These are phyloP conservation scores for Rhododendron ferrugineum DNA, from an alignment of 148 eudicot species.

Conservation along the genomic window DNA sequence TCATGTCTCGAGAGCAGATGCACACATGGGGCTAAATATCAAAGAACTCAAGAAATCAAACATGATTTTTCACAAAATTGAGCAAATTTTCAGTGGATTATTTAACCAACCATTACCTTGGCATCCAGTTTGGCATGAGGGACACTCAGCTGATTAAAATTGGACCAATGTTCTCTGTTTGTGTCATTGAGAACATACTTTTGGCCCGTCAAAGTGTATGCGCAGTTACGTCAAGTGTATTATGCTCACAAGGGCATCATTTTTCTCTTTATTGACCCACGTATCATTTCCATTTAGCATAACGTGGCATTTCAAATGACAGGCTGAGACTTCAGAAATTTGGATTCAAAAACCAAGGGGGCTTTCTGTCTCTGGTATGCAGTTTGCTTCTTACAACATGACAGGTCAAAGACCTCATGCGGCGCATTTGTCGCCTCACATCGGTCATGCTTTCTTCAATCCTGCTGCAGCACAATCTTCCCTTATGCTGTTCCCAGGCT, in stretches of 20 bases:
- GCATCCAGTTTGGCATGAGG: neutral
- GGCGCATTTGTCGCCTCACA: slow-evolving; percentile 63
- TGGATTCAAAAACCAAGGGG: slow-evolving; percentile 75
- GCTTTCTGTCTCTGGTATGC: slow-evolving; percentile 40
- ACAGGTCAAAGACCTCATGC: slow-evolving; percentile 73
- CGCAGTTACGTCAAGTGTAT: neutral
- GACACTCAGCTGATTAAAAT: neutral
- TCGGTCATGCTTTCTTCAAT: slow-evolving; percentile 62
- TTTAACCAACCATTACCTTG: neutral
- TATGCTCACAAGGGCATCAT: neutral
- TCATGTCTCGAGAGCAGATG: neutral
- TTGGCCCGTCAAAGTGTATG: neutral
- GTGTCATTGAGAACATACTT: neutral
- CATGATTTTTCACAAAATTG: neutral
- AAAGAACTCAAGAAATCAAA: neutral
- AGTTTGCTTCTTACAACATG: slow-evolving; percentile 67
- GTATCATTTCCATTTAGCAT: neutral
- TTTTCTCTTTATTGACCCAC: neutral
- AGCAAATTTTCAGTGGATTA: neutral
- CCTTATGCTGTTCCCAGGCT: slow-evolving; percentile 72
- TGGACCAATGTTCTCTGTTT: neutral
- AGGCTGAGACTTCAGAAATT: slow-evolving; percentile 80
- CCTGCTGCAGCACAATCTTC: slow-evolving; percentile 72
- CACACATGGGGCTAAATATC: neutral
- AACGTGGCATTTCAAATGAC: slow-evolving; percentile 4